Percentiles rank a stretch among this genome's conserved stretches.
phyloP scores from a whole-genome alignment of 257 asterid genomes.

The Linaria vulgaris region DNA sequence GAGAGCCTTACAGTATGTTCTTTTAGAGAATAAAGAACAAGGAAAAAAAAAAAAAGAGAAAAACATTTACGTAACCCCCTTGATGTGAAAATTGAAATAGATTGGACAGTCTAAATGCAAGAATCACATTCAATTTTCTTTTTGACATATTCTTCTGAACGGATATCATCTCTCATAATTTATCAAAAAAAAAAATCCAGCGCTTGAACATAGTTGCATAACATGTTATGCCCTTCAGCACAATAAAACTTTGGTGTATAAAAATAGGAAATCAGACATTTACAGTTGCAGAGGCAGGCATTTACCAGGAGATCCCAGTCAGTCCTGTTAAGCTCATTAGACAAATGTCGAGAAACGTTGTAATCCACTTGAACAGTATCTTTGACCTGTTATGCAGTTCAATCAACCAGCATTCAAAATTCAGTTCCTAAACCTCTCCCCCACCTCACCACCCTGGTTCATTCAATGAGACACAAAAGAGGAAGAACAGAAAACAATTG shows the following conservation, averaged over 20 bases:
- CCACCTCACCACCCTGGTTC: not conserved
- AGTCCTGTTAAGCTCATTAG: conserved; percentile 48
- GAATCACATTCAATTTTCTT: too few species aligned
- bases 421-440: not conserved
- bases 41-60: too few species aligned
- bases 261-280: not conserved
- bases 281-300: conserved; percentile 21
- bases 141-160: not conserved
- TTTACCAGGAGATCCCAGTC: conserved; percentile 92
- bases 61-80: too few species aligned
- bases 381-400: conserved; percentile 61
- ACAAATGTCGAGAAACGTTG: conserved; percentile 82
- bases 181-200: not conserved
- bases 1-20: too few species aligned
- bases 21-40: too few species aligned
- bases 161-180: not conserved
- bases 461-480: not conserved
- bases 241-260: not conserved
- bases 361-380: conserved; percentile 93
- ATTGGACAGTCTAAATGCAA: too few species aligned
- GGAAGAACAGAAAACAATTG: not conserved
- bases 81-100: too few species aligned
- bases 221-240: not conserved
- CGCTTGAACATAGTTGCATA: not conserved
- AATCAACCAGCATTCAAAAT: conserved; percentile 17